Conservation (phyloP, 306 rosid species). For the Prunus mume region DNA sequence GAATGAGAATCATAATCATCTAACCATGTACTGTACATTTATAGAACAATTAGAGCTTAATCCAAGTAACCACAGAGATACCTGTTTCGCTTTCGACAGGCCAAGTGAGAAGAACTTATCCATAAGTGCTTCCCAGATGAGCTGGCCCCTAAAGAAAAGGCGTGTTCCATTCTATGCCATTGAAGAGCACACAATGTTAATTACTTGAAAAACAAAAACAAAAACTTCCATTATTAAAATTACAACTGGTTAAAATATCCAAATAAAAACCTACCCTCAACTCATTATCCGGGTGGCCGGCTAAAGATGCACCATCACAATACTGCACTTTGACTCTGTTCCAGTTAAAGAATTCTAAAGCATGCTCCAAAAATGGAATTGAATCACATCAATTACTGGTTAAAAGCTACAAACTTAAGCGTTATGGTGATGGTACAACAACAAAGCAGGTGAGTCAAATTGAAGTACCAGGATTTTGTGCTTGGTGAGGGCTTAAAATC, state of each 20-base stretch:
- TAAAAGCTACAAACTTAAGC: background rate
- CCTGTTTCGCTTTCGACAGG: slow-evolving; percentile 75
- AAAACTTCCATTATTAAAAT: background rate
- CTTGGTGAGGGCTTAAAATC: slow-evolving; percentile 62
- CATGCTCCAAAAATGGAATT: slow-evolving; percentile 33
- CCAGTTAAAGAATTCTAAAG: slow-evolving; percentile 90
- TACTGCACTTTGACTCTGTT: slow-evolving; percentile 90
- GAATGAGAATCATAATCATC: background rate
- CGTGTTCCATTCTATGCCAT: slow-evolving; percentile 40
- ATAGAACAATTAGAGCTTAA: background rate
- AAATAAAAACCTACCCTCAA: slow-evolving; percentile 36
- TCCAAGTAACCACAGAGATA: slow-evolving; percentile 25
- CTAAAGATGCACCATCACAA: slow-evolving; percentile 91
- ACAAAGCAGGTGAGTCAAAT: background rate
- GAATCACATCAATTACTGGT: slow-evolving; percentile 20
- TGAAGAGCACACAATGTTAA: slow-evolving; percentile 10
- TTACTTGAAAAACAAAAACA: background rate
- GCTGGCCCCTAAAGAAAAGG: slow-evolving; percentile 88
- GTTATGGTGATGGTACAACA: background rate
- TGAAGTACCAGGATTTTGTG: slow-evolving; percentile 72
- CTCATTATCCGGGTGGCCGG: slow-evolving; percentile 78
- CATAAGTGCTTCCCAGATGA: slow-evolving; percentile 81
- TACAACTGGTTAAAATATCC: background rate
- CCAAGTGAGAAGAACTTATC: slow-evolving; percentile 76
- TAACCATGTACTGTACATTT: background rate